Percentiles rank a stretch among this genome's conserved stretches.
These are phyloP conservation scores for Colletotrichum orbiculare DNA, from an alignment of 2,329 filamentous ascomycete species.

Conservation along the genomic window DNA sequence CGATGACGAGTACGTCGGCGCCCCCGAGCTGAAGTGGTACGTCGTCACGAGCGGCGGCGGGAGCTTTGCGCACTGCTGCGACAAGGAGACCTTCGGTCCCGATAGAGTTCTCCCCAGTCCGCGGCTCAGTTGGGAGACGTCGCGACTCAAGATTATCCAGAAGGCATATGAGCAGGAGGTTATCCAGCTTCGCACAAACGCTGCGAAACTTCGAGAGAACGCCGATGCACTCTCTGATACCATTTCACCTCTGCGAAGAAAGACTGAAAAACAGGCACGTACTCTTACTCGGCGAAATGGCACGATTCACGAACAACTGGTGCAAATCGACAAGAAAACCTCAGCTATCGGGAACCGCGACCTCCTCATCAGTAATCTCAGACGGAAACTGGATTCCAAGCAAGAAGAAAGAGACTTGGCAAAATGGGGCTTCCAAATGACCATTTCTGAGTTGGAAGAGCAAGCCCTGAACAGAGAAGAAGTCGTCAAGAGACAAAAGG, in stretches of 20 bases:
- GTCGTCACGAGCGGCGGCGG: conserved; percentile 13
- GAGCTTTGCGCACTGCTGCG: conserved; percentile 21
- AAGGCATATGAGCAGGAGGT: conserved; percentile 26
- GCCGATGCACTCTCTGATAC: background rate
- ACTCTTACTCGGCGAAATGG: too few species aligned
- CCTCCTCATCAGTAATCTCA: background rate
- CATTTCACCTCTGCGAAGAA: too few species aligned
- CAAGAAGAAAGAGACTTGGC: background rate
- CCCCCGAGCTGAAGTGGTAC: conserved; percentile 8
- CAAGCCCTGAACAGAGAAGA: background rate
- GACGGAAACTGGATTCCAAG: background rate
- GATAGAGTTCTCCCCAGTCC: background rate
- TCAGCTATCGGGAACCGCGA: too few species aligned
- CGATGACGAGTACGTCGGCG: background rate
- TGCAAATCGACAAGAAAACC: too few species aligned
- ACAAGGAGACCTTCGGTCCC: conserved; percentile 9
- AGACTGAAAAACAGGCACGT: too few species aligned
- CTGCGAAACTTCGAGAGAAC: background rate
- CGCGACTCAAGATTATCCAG: conserved; percentile 12
- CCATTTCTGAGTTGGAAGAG: background rate
- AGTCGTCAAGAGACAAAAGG: background rate
- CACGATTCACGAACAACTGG: too few species aligned
- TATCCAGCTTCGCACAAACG: background rate
- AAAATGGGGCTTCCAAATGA: background rate
- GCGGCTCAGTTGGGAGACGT: conserved; percentile 9